phyloP scores from a whole-genome alignment of 495 filamentous ascomycete species.

The Jackrogersella minutella region DNA sequence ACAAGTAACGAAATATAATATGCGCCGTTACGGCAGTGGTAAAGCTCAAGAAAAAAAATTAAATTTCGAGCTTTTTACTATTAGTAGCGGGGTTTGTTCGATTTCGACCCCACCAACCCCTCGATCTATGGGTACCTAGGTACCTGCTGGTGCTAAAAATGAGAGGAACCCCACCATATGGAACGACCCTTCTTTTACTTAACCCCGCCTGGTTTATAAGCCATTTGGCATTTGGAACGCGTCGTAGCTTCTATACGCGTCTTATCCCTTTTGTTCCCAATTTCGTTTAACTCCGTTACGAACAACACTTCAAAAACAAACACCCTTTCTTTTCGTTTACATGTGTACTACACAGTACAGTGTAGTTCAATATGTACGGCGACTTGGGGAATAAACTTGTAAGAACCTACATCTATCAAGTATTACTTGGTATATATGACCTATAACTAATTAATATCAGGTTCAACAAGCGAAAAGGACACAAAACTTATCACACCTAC shows the following conservation, averaged over 20 bases:
- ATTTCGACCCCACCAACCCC: slow-evolving; percentile 21
- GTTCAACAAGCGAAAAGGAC: slow-evolving; percentile 98
- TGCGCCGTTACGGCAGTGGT: slow-evolving; percentile 10
- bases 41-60: slow-evolving; percentile 22
- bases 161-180: neutral
- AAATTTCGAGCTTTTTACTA: slow-evolving; percentile 26
- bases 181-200: neutral
- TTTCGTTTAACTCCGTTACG: neutral
- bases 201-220: neutral
- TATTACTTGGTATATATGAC: neutral
- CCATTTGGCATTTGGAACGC: slow-evolving; percentile 8
- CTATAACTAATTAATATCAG: slow-evolving; percentile 55
- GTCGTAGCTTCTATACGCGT: slow-evolving; percentile 15
- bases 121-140: slow-evolving; percentile 1
- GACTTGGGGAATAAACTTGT: slow-evolving; percentile 84
- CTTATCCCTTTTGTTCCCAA: neutral
- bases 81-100: slow-evolving; percentile 30
- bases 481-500: slow-evolving; percentile 84
- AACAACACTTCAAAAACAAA: no score
- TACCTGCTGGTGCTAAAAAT: neutral
- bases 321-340: no score
- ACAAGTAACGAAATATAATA: slow-evolving; percentile 24
- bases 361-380: slow-evolving; percentile 77
- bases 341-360: no score
- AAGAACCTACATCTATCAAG: neutral